These are phyloP conservation scores for Boletus subcaerulescens DNA, from an alignment of 768 basidiomycete genomes.

Conservation along the genomic window DNA sequence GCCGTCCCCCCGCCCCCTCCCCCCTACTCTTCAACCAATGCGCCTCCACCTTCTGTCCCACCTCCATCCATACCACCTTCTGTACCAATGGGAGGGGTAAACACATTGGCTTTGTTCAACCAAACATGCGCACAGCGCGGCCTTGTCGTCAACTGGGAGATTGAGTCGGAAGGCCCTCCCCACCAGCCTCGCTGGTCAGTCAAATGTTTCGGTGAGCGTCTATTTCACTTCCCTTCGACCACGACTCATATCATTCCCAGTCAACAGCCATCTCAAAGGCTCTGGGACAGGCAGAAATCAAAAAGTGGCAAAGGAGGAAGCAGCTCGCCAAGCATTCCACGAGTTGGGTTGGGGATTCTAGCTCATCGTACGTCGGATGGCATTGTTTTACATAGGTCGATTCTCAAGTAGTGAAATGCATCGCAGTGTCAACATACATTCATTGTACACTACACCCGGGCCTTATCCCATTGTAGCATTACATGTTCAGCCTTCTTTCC, in stretches of 20 bases:
- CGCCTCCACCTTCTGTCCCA: conserved; percentile 16
- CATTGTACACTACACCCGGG: not conserved
- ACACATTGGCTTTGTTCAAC: conserved; percentile 49
- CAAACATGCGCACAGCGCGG: conserved; percentile 52
- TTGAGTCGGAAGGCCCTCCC: conserved; percentile 45
- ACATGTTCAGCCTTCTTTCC: too few species aligned
- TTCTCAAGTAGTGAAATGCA: not conserved
- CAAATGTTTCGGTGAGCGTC: conserved; percentile 46
- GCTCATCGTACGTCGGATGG: not conserved
- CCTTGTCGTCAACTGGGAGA: conserved; percentile 44
- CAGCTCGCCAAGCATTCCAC: conserved; percentile 55
- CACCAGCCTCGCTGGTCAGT: conserved; percentile 60
- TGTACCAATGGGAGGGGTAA: conserved; percentile 19
- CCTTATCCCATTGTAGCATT: conserved; percentile 2
- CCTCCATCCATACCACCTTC: conserved; percentile 23
- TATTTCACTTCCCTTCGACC: not conserved
- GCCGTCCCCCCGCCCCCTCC: conserved; percentile 20
- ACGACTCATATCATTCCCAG: conserved; percentile 31
- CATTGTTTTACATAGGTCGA: conserved; percentile 9
- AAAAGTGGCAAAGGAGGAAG: conserved; percentile 66
- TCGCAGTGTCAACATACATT: not conserved
- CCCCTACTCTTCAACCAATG: conserved; percentile 21
- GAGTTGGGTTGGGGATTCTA: conserved; percentile 49
- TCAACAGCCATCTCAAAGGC: conserved; percentile 50
- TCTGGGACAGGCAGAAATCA: conserved; percentile 54